Evolutionary conservation across 106 monocot genomes (phyloP), one percentile per base, ranked within the genome.

Genomic region (Ottelia alismoides): DNA sequence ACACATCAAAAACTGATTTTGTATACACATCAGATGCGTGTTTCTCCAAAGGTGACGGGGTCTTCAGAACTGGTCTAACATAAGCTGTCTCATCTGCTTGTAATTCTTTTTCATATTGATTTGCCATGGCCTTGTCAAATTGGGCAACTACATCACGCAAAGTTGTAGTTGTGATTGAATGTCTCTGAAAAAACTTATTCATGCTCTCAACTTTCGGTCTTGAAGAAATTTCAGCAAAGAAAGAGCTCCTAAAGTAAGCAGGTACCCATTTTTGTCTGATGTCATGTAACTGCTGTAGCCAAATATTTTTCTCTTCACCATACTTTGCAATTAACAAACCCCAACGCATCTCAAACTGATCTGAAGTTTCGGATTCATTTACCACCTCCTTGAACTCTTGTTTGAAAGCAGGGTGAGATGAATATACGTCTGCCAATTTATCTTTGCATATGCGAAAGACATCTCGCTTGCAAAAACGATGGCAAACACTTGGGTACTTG

Each of bases 1-100:
- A 78, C 6, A 80, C 52, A 28, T 82, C 76, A 73, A 99, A 99
- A 53, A 99, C 70, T 3, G 59, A 57, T 57, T 70, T 86, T 3
- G 98, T 99, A 28, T 90, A 99, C 9, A 99, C 57, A 17, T 99
- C 90, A n/a, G 98, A 85, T 45, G 82, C 98, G 60, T 91, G 90
- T 58, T 91, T 90, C 55, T 90, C 90, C 58, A 99, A 68, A 3
- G 81, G 82, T 11, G 77, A 83, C 44, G 82, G 77, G 30, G 90
- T 99, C 56, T 75, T 91, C 64, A 91, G 48, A 66, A 80, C 70
- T 20, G 86, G 83, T 45, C 74, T 74, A 30, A 64, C 53, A 43
- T 75, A 70, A 11, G 68, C 69, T 35, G 77, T 60, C 59, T 63
- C 67, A 64, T 99, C 90, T 17, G 76, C 70, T 51, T 83, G 82